Base-by-base conservation (phyloP, 2,329 filamentous ascomycete species). In the Alternaria triticina region DNA sequence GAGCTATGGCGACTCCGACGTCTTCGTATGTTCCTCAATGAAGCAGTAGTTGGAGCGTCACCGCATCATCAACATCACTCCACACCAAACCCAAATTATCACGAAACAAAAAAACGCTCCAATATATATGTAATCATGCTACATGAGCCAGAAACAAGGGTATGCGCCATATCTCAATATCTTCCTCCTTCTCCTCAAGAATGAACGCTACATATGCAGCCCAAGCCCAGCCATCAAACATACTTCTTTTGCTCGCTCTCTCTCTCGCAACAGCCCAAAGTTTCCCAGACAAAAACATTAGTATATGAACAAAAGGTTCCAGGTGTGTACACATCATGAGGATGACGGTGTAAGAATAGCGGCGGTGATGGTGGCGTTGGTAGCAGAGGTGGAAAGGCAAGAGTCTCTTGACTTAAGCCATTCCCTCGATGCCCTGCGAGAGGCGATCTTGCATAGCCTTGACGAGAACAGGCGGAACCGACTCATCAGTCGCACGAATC, bases 401-500 rank as follows among this genome's bases (percentile, higher is more conserved):
- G 30, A 28, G 11, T 12, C 36, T 20, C 23, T 6, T 33, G 27
- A 6, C n/a, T 55, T 67, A 78, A 22, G 67, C 59, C 59, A 78
- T 56, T 20, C 77, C 78, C 56, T 80, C 78, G 20, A 79, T 74
- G 33, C 87, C 87, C 70, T 86, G 83, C 8, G 90, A 86, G 51
- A 98, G 84, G 65, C 91, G 88, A 67, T 95, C 92, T 76, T 96
- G 91, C 93, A 99, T 97, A 61, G 92, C 83, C 79, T 93, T 94
- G 74, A 96, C 83, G 60, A 99, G 79, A 20, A 95, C 86, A 2
- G 88, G 86, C 8, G 96, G 94, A 0, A 99, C 93, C 30, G 86
- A 88, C 76, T 98, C 96, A 74, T 98, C 95, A 1, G 96, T 99
- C 6, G 95, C 96, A 66, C 96, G 88, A 72, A 99, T 91, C 0